Conservation (phyloP, 768 basidiomycete species). For the Boletus tomentosulus region DNA sequence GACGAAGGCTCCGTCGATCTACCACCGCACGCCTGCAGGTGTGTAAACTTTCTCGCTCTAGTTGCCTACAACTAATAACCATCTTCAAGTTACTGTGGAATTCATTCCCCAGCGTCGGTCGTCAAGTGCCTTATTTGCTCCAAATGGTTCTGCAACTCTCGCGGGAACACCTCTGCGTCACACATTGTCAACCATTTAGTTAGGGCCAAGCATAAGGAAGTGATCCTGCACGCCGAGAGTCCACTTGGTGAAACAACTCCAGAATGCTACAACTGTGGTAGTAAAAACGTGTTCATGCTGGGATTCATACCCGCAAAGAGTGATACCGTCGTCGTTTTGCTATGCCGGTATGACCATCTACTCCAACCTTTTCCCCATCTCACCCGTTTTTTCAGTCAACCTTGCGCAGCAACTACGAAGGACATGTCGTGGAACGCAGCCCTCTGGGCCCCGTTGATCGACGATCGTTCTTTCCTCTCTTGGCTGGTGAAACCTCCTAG, state of each 20-base stretch:
- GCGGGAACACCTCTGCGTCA: constrained; percentile 95
- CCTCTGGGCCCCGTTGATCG: constrained; percentile 97
- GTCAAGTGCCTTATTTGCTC: constrained; percentile 91
- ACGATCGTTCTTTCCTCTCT: constrained; percentile 97
- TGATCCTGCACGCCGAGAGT: constrained; percentile 91
- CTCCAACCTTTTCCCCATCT: neutral
- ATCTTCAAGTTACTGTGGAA: constrained; percentile 84
- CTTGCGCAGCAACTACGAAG: constrained; percentile 93
- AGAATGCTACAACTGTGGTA: constrained; percentile 98
- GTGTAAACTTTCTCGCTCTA: constrained; percentile 20
- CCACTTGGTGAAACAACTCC: constrained; percentile 96
- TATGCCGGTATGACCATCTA: constrained; percentile 71
- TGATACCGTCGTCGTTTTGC: constrained; percentile 95
- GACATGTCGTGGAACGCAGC: constrained; percentile 99
- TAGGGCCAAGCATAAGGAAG: constrained; percentile 98
- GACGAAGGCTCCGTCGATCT: constrained; percentile 75
- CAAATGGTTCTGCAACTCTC: constrained; percentile 99
- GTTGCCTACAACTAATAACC: constrained; percentile 7
- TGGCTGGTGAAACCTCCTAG: constrained; percentile 98
- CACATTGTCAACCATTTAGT: constrained; percentile 99
- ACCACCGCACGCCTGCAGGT: constrained; percentile 96
- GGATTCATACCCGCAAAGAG: constrained; percentile 99
- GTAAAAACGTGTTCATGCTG: constrained; percentile 99
- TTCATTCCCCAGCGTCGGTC: constrained; percentile 94
- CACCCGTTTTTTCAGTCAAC: constrained; percentile 59